Conservation (phyloP, 1,139 yeast genomes). For the Kodamaea fungicola region DNA sequence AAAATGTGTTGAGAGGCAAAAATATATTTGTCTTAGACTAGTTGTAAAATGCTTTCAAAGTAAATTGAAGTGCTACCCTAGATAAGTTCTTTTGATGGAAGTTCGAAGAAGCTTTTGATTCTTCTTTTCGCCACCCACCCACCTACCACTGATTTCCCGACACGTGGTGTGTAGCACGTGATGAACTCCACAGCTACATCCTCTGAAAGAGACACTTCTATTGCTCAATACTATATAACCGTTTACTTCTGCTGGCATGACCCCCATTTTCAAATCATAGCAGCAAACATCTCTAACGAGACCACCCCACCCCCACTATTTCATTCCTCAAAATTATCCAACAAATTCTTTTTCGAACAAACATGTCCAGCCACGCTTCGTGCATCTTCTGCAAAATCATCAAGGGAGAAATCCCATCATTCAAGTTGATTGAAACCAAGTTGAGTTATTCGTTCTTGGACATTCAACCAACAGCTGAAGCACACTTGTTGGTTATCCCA, state of each 20-base stretch:
- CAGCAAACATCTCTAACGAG: too few relatives aligned
- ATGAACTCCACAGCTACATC: too few relatives aligned
- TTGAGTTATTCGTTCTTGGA: slow-evolving; percentile 81
- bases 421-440: slow-evolving; percentile 81
- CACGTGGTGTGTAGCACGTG: background rate
- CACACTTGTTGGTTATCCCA: slow-evolving; percentile 86
- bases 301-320: too few relatives aligned
- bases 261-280: too few relatives aligned
- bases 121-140: slow-evolving; percentile 3
- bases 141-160: background rate
- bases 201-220: too few relatives aligned
- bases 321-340: too few relatives aligned
- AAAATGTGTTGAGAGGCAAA: background rate
- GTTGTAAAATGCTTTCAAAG: too few relatives aligned
- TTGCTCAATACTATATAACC: too few relatives aligned
- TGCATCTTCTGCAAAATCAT: slow-evolving; percentile 92
- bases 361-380: slow-evolving; percentile 34
- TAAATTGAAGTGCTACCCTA: too few relatives aligned
- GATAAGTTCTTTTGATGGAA: background rate
- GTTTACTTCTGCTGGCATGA: too few relatives aligned
- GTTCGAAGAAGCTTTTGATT: slow-evolving; percentile 2
- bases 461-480: slow-evolving; percentile 85
- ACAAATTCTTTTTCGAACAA: too few relatives aligned
- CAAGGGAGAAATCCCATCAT: slow-evolving; percentile 90
- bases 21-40: too few relatives aligned